Evolutionary conservation across 2,329 filamentous ascomycete species (phyloP), one percentile per base, ranked within the genome.

Genomic region (Penicillium polonicum): DNA sequence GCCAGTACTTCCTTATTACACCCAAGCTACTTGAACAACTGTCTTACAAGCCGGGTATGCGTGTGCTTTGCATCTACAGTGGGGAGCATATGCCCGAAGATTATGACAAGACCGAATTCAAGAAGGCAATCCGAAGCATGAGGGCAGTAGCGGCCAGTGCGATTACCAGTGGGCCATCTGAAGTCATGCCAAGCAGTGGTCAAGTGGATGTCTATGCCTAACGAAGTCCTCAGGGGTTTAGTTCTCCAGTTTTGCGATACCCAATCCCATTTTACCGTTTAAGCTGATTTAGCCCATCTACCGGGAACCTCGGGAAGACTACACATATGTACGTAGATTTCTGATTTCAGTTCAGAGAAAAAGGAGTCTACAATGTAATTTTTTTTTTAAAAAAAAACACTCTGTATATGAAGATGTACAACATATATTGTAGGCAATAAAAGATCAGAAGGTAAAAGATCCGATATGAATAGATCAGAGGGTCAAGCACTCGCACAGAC

Each of bases 1-100:
- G 82, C 46, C 85, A 88, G 78, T 99, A 99, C 78, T 99, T 99
- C 79, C 85, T 99, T 62, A 96, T 99, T 78, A 99, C 94, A 43
- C 94, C 94, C 5, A 99, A 99, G 78, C 81, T 99, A 60, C 85
- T 99, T 99, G 59, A 89, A 87, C 5, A 90, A 12, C 79, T 99
- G 58, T 86, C 87, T 65, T 99, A 97, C 74, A 90, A 96, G 72
- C 82, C 84, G 54, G 89, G 92, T 64, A 99, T 99, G 92, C 91
- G 88, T 68, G 87, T 97, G 35, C 84, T 97, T 65, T 95, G 92
- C 72, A 97, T 99, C 72, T 91, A 92, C 59, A 94, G 89, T 71
- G 94, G 94, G 48, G 91, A 96, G 60, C 74, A 79, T 59, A 78
- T 81, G 74, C 78, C 78, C 10, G 59, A 68, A 7, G 72, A 77